phyloP scores from a whole-genome alignment of 2,329 filamentous ascomycete genomes.

The Pseudofabraea citricarpa region DNA sequence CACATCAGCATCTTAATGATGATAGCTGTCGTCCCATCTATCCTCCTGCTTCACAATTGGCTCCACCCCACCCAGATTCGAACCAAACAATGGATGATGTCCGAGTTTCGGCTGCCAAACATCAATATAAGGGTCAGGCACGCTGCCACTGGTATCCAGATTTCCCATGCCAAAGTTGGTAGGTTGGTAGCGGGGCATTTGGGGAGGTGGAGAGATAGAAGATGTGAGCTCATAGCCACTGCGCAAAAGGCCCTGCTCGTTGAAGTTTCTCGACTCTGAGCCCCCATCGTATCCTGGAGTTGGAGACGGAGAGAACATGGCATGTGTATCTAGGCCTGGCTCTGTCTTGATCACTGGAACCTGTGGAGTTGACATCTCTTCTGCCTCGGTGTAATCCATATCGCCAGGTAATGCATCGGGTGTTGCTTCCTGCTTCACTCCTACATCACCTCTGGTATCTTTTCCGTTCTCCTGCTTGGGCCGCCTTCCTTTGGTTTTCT shows the following conservation, averaged over 20 bases:
- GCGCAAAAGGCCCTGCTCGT: too few relatives aligned
- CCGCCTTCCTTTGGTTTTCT: conserved; percentile 4
- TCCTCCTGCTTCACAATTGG: neutral
- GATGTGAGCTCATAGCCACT: too few relatives aligned
- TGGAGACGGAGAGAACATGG: neutral
- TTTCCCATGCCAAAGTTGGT: too few relatives aligned
- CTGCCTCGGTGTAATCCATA: neutral
- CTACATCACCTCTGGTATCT: neutral
- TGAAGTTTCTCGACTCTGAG: neutral
- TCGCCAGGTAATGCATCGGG: neutral
- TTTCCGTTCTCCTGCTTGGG: neutral
- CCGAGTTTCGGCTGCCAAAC: neutral
- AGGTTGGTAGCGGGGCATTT: neutral
- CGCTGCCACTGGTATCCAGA: too few relatives aligned
- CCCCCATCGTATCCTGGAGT: neutral
- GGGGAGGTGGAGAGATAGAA: neutral
- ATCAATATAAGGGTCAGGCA: neutral
- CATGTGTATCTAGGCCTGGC: neutral
- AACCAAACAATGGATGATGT: neutral
- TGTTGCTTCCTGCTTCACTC: neutral
- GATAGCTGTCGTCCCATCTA: neutral
- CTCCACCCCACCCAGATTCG: neutral
- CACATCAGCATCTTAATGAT: neutral
- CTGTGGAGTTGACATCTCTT: neutral
- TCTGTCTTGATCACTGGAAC: neutral